A percentile compares a stretch with the other conserved stretches of the same genome.
These are phyloP conservation scores for Lyophyllum semitale DNA, from an alignment of 768 basidiomycete species.

Conservation along the genomic window DNA sequence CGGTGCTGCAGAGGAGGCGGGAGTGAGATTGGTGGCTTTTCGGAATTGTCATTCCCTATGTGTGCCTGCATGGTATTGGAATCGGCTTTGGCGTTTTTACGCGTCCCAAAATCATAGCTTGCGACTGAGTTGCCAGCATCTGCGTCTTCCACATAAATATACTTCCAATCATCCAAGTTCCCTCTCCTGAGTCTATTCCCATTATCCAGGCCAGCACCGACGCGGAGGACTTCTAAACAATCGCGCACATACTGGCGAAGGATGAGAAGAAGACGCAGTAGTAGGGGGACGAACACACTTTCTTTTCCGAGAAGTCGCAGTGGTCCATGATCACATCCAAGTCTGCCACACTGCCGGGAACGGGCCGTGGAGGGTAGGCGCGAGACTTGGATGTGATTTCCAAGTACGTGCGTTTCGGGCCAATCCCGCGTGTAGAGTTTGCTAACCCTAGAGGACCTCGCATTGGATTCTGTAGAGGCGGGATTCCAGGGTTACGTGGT, in stretches of 20 bases:
- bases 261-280: slow-evolving; percentile 9
- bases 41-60: slow-evolving; percentile 65
- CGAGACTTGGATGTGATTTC: slow-evolving; percentile 65
- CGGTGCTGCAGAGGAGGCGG: slow-evolving; percentile 53
- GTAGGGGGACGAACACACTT: slow-evolving; percentile 43
- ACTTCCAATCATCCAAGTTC: slow-evolving; percentile 81
- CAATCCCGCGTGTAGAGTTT: slow-evolving; percentile 63
- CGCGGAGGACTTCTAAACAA: slow-evolving; percentile 91
- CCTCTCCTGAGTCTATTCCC: slow-evolving; percentile 74
- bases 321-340: slow-evolving; percentile 89
- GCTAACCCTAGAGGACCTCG: slow-evolving; percentile 46
- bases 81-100: slow-evolving; percentile 30
- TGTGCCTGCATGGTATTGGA: slow-evolving; percentile 57
- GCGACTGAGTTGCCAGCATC: slow-evolving; percentile 27
- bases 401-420: slow-evolving; percentile 77
- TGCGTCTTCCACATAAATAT: slow-evolving; percentile 76
- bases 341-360: slow-evolving; percentile 83
- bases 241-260: slow-evolving; percentile 88
- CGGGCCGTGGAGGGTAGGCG: slow-evolving; percentile 87
- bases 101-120: slow-evolving; percentile 5
- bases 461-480: slow-evolving; percentile 48
- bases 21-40: slow-evolving; percentile 48
- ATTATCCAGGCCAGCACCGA: slow-evolving; percentile 87
- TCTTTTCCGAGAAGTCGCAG: slow-evolving; percentile 85
- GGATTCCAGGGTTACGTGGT: slow-evolving; percentile 75